phyloP scores from a whole-genome alignment of 116 monocot genomes.

The Posidonia oceanica region DNA sequence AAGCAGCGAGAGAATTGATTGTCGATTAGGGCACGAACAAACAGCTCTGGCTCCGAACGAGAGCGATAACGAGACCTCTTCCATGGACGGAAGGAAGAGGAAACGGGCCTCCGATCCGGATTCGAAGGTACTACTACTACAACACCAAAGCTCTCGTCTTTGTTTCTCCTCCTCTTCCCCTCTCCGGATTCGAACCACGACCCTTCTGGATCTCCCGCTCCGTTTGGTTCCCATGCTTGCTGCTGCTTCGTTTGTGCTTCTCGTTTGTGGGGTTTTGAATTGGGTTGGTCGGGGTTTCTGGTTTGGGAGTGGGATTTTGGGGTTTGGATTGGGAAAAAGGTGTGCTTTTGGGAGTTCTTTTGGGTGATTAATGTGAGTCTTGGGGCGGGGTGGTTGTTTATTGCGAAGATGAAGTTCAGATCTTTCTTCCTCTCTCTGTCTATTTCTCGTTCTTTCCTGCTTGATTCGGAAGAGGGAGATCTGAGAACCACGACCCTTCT shows the following conservation, averaged over 20 bases:
- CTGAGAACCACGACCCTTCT: background rate
- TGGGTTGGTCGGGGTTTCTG: background rate
- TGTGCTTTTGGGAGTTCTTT: background rate
- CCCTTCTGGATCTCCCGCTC: background rate
- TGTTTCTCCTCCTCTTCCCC: background rate
- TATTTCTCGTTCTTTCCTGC: too few relatives aligned
- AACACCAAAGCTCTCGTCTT: background rate
- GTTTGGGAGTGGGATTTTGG: background rate
- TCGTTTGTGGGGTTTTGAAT: too few relatives aligned
- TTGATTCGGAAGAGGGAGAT: background rate
- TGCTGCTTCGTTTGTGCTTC: too few relatives aligned
- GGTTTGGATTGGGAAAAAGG: background rate
- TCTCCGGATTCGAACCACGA: too few relatives aligned
- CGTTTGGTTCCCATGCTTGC: background rate
- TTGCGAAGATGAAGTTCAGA: too few relatives aligned
- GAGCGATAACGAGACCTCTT: background rate
- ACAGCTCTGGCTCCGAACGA: background rate
- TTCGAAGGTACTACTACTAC: conserved; percentile 7
- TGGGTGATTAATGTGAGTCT: background rate
- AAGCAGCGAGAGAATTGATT: background rate
- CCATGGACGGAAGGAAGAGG: conserved; percentile 17
- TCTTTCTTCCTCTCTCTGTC: background rate
- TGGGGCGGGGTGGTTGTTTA: too few relatives aligned
- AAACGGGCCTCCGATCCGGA: conserved; percentile 23
- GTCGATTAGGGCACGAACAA: conserved; percentile 2